Evolutionary conservation across 495 filamentous ascomycete genomes (phyloP).

Genomic region (Neurospora sp.): DNA sequence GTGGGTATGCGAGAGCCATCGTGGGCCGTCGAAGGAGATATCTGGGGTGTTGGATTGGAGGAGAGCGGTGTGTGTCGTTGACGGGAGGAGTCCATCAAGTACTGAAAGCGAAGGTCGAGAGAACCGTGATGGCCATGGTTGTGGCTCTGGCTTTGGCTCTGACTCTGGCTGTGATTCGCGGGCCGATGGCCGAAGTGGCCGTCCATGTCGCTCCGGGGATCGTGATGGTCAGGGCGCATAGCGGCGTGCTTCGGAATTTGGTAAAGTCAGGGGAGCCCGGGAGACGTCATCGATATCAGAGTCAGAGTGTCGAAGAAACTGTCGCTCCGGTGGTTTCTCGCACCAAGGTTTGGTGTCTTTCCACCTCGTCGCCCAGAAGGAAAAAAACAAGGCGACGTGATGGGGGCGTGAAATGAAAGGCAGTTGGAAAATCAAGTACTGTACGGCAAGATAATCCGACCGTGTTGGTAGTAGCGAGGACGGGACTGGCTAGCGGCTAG

Average conservation of each 20-base stretch:
- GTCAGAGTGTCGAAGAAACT: background rate
- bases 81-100: background rate
- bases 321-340: background rate
- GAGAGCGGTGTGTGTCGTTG: background rate
- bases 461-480: background rate
- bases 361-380: background rate
- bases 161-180: background rate
- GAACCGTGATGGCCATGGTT: background rate
- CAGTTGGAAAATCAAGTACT: background rate
- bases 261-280: background rate
- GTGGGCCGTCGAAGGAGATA: constrained; percentile 14
- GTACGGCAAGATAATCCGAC: background rate
- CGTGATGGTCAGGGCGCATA: background rate
- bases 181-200: background rate
- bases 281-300: background rate
- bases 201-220: background rate
- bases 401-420: background rate
- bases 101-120: background rate
- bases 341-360: background rate
- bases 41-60: background rate
- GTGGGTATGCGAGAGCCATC: constrained; percentile 3
- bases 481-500: background rate
- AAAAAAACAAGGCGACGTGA: background rate
- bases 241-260: background rate
- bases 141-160: background rate